Percentiles rank a stretch among this genome's conserved stretches.
Conservation (phyloP, 2,329 filamentous ascomycete genomes). For the Aspergillus pseudoglaucus region DNA sequence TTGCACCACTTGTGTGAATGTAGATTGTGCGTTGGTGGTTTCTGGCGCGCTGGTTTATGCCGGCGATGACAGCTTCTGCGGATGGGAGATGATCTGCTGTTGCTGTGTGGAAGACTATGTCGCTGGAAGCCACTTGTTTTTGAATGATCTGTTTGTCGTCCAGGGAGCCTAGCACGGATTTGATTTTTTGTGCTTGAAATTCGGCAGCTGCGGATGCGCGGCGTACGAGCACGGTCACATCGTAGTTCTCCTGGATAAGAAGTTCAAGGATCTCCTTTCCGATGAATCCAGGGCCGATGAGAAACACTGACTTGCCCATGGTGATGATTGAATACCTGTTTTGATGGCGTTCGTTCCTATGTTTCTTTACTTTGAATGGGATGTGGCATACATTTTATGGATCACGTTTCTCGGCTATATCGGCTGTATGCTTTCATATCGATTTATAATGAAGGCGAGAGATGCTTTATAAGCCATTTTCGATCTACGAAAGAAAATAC, state of each 20-base stretch:
- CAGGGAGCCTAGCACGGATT: neutral
- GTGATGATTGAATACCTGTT: no score
- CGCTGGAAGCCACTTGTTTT: conserved; percentile 33
- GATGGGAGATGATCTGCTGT: conserved; percentile 45
- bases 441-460: no score
- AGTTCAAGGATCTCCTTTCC: conserved; percentile 43
- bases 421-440: no score
- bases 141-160: neutral
- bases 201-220: conserved; percentile 24
- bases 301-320: conserved; percentile 27
- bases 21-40: conserved; percentile 38
- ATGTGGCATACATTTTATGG: no score
- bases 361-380: no score
- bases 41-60: conserved; percentile 34
- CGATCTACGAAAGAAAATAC: no score
- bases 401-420: no score
- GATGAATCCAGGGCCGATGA: conserved; percentile 16
- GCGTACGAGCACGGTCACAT: conserved; percentile 38
- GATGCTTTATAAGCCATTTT: no score
- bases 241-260: conserved; percentile 37
- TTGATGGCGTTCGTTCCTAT: no score
- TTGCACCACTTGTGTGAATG: conserved; percentile 35
- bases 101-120: conserved; percentile 45
- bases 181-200: conserved; percentile 32
- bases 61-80: conserved; percentile 41